Conservation (phyloP, 2,329 filamentous ascomycete genomes). For the Simplicillium sp. region DNA sequence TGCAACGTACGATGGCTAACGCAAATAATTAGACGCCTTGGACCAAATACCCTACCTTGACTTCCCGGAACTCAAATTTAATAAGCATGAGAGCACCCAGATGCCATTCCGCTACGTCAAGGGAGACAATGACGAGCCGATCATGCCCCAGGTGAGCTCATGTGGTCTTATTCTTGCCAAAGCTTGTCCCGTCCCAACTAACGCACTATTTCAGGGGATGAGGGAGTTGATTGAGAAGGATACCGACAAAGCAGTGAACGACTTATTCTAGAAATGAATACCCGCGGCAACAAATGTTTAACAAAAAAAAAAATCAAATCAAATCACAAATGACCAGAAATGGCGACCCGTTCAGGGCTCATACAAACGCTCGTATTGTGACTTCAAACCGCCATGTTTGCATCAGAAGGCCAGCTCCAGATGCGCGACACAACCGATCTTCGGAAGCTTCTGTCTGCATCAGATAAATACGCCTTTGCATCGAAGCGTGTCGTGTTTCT, state of each 20-base stretch:
- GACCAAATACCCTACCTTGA: slow-evolving; percentile 76
- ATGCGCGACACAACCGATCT: too few relatives aligned
- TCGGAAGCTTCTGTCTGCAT: too few relatives aligned
- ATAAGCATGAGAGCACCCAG: slow-evolving; percentile 85
- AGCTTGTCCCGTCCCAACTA: slow-evolving; percentile 2
- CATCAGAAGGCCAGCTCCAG: too few relatives aligned
- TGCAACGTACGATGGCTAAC: too few relatives aligned
- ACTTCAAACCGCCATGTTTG: too few relatives aligned
- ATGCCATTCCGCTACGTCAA: slow-evolving; percentile 98
- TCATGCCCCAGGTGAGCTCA: slow-evolving; percentile 78
- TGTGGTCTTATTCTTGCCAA: neutral
- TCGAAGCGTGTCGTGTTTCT: too few relatives aligned
- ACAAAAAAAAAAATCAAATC: neutral
- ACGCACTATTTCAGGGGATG: slow-evolving; percentile 61
- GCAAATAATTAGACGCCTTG: slow-evolving; percentile 52
- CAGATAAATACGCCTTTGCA: too few relatives aligned
- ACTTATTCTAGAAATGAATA: slow-evolving; percentile 66
- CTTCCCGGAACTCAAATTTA: slow-evolving; percentile 81
- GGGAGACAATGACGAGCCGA: slow-evolving; percentile 61
- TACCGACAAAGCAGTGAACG: slow-evolving; percentile 82
- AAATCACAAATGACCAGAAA: neutral
- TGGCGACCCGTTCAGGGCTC: neutral
- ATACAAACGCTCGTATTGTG: too few relatives aligned
- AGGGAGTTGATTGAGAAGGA: slow-evolving; percentile 87
- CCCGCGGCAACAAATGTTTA: neutral